Percentiles rank a stretch among this genome's conserved stretches.
Evolutionary conservation across 345 rosid genomes (phyloP).

Genomic region (Syzygium aqueum): DNA sequence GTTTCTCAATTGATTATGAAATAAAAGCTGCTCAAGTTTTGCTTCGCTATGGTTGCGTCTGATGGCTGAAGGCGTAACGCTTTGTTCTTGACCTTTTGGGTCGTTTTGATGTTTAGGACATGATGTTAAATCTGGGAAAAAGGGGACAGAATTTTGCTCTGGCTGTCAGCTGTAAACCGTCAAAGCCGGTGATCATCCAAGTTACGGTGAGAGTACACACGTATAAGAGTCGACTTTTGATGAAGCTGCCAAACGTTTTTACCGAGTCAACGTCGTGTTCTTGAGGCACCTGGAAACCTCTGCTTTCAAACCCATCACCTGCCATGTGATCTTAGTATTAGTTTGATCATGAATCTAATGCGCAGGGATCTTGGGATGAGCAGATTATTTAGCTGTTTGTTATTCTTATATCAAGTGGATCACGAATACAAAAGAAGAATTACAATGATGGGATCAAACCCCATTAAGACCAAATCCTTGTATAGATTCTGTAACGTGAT

Average conservation of each 20-base stretch:
- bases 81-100: background rate
- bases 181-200: background rate
- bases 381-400: background rate
- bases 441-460: background rate
- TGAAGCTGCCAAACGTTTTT: background rate
- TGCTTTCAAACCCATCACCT: background rate
- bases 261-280: background rate
- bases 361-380: background rate
- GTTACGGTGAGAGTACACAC: background rate
- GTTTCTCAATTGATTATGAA: background rate
- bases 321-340: background rate
- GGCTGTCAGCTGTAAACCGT: background rate
- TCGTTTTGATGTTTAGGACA: background rate
- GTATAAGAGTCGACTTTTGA: background rate
- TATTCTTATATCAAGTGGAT: background rate
- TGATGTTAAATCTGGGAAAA: background rate
- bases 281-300: background rate
- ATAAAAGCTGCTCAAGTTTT: background rate
- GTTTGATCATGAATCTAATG: background rate
- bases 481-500: background rate
- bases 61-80: background rate
- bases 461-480: background rate
- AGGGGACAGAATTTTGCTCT: background rate
- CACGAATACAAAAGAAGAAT: background rate
- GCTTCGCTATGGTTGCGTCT: background rate